Percentiles rank a stretch among this genome's conserved stretches.
Conservation (phyloP, 352 stramenopile genomes). For the Phytophthora palmivora region DNA sequence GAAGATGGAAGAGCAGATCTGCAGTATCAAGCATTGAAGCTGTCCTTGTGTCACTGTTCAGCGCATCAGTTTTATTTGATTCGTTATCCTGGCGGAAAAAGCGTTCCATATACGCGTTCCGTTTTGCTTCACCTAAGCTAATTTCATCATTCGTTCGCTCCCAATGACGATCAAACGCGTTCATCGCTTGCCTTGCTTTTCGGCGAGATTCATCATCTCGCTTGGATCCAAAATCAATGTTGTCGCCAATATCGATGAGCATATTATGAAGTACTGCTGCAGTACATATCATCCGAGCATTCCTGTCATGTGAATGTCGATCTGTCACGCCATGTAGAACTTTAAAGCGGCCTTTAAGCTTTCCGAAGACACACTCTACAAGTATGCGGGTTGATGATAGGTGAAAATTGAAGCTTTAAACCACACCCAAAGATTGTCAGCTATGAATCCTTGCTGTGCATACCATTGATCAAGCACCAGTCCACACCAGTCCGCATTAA, state of each 20-base stretch:
- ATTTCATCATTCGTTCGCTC: conserved; percentile 18
- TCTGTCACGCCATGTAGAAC: conserved; percentile 13
- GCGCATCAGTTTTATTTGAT: conserved; percentile 2
- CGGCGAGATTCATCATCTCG: background rate
- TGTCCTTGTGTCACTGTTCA: background rate
- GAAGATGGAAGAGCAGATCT: too few species aligned
- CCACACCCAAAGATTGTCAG: too few species aligned
- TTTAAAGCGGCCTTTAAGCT: too few species aligned
- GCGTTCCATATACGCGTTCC: conserved; percentile 13
- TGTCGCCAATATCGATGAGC: conserved; percentile 16
- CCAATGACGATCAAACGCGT: conserved; percentile 11
- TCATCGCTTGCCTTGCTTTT: conserved; percentile 8
- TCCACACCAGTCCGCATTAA: too few species aligned
- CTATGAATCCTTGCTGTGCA: too few species aligned
- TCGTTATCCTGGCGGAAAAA: conserved; percentile 17
- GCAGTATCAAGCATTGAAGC: too few species aligned
- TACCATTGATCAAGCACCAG: too few species aligned
- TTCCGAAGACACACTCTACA: conserved; percentile 11
- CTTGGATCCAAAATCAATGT: conserved; percentile 9
- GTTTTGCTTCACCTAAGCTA: conserved; percentile 17
- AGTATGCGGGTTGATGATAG: too few species aligned
- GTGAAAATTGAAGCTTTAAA: background rate
- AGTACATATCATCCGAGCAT: conserved; percentile 18
- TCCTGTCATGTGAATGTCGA: conserved; percentile 1
- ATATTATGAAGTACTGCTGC: too few species aligned